Evolutionary conservation across 495 filamentous ascomycete species (phyloP), one percentile per base, ranked within the genome.

Genomic region (Xylaria intraflava): DNA sequence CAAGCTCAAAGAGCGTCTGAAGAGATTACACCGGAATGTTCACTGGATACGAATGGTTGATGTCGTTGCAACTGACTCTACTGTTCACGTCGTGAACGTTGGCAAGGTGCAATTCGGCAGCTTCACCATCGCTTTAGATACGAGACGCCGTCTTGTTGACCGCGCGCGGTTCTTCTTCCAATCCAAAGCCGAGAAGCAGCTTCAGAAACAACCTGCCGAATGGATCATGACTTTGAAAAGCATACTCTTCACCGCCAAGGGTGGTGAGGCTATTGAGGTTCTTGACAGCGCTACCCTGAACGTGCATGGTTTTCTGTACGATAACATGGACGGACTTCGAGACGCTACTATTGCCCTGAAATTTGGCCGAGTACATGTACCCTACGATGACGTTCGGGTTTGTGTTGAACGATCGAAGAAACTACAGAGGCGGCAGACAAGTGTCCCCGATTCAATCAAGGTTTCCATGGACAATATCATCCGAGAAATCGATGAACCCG

Each of bases 271-370:
- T 1, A 79, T 85, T n/a, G 92, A 99, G 67, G 67, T 99, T 2
- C 67, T 99, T 65, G 94, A 99, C 65, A 85, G 88, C 61, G 84
- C 87, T 46, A 88, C 84, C 12, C 72, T 96, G 46, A 96, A 95
- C 56, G 78, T 96, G 43, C 91, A 97, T 68, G 93, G 93, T 14
- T 80, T 94, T 49, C 77, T 99, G n/a, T 91, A 92, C 69, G 87
- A 88, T 56, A 83, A 89, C 31, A 70, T 89, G 10, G 89, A 95
- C 39, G 92, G 91, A 11, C 82, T 99, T 3, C 81, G 89, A 36
- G 93, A 97, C 73, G 84, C 89, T 1, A 89, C 91, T 2, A 83
- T 99, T 58, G 85, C 89, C 1, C 73, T 97, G 40, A 97, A 97
- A 65, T 75, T 96, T 39, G 93, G 93, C 35, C 81, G 90, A 46